These are phyloP conservation scores for Exophiala lecanii-corni DNA, from an alignment of 2,329 filamentous ascomycete species.

Conservation along the genomic window DNA sequence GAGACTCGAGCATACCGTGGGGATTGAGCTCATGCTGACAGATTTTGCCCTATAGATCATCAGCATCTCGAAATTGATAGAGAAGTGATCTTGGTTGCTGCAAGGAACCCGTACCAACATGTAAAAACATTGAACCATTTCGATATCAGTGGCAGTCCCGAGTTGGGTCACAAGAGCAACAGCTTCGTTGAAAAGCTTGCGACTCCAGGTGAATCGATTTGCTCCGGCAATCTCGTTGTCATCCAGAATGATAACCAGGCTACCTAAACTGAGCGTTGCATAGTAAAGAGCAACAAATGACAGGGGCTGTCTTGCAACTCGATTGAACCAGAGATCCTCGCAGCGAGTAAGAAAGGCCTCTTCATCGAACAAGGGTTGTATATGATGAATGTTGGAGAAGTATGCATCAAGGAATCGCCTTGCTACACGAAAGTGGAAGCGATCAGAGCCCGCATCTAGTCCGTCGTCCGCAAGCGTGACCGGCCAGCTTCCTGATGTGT, in stretches of 20 bases:
- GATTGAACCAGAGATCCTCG: constrained; percentile 41
- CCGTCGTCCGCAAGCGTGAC: constrained; percentile 21
- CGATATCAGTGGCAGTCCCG: constrained; percentile 33
- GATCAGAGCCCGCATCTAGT: constrained; percentile 25
- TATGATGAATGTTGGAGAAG: constrained; percentile 47
- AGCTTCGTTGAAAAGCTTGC: constrained; percentile 11
- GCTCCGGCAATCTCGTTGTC: constrained; percentile 6
- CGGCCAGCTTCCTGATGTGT: constrained; percentile 6
- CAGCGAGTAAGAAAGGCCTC: constrained; percentile 41
- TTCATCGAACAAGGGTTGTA: constrained; percentile 47
- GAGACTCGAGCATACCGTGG: constrained; percentile 4
- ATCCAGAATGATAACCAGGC: constrained; percentile 32
- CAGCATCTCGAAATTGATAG: too few species aligned
- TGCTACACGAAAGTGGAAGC: constrained; percentile 43
- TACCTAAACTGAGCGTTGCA: constrained; percentile 44
- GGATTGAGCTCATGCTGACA: constrained; percentile 49
- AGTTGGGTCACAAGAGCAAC: constrained; percentile 6
- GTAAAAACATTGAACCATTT: constrained; percentile 39
- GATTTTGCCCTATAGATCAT: constrained; percentile 43
- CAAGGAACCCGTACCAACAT: constrained; percentile 10
- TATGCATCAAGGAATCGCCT: constrained; percentile 45
- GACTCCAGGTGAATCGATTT: constrained; percentile 18
- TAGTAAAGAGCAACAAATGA: constrained; percentile 48
- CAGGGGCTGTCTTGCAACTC: constrained; percentile 29
- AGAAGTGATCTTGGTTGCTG: too few species aligned